Evolutionary conservation across 768 basidiomycete species (phyloP).

Genomic region (Coprinopsis strossmayeri): DNA sequence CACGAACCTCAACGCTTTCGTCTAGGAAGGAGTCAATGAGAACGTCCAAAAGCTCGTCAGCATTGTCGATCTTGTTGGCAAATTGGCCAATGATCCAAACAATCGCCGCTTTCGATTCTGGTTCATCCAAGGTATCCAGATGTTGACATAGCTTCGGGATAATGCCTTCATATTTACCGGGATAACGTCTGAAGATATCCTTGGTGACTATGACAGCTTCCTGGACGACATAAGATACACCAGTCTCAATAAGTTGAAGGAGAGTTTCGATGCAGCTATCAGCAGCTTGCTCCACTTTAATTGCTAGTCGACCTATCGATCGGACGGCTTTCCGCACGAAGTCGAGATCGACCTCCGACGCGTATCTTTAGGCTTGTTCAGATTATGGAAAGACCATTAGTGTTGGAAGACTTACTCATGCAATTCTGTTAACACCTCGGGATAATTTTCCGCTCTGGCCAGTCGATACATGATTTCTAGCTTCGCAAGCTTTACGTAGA

Average conservation of each 20-base stretch:
- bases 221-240: slow-evolving; percentile 94
- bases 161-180: slow-evolving; percentile 93
- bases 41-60: slow-evolving; percentile 92
- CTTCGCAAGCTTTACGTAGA: slow-evolving; percentile 97
- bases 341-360: slow-evolving; percentile 96
- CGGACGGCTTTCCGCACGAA: slow-evolving; percentile 97
- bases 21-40: slow-evolving; percentile 84
- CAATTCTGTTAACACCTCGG: slow-evolving; percentile 88
- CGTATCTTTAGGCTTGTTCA: slow-evolving; percentile 57
- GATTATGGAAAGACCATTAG: neutral
- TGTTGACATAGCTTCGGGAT: slow-evolving; percentile 92
- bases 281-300: slow-evolving; percentile 88
- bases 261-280: slow-evolving; percentile 87
- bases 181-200: slow-evolving; percentile 96
- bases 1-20: slow-evolving; percentile 82
- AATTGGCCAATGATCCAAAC: slow-evolving; percentile 98
- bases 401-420: slow-evolving; percentile 63
- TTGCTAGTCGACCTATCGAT: slow-evolving; percentile 95
- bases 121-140: slow-evolving; percentile 87
- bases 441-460: slow-evolving; percentile 89
- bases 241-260: slow-evolving; percentile 82
- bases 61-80: slow-evolving; percentile 91
- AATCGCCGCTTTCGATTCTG: slow-evolving; percentile 96
- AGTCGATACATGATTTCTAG: slow-evolving; percentile 98
- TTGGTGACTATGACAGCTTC: slow-evolving; percentile 97